These are phyloP conservation scores for Sarcodon sp. DNA, from an alignment of 768 basidiomycete species.

Conservation along the genomic window DNA sequence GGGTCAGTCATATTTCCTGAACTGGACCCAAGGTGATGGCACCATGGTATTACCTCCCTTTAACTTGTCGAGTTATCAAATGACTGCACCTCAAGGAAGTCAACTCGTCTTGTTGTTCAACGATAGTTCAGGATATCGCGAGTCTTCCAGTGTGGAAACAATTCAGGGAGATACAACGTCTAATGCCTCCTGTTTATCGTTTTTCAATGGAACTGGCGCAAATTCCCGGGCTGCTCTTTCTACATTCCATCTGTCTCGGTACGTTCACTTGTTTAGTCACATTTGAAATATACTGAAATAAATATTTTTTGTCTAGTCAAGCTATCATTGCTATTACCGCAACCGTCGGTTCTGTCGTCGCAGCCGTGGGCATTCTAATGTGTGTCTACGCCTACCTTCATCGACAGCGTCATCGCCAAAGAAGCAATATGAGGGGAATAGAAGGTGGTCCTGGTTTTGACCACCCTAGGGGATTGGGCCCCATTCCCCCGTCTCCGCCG, in stretches of 20 bases:
- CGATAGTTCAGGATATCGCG: slow-evolving; percentile 22
- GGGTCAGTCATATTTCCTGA: slow-evolving; percentile 13
- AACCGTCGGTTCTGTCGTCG: background rate
- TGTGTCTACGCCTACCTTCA: background rate
- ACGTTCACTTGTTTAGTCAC: too few relatives aligned
- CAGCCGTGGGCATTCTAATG: background rate
- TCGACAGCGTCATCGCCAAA: background rate
- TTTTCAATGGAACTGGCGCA: too few relatives aligned
- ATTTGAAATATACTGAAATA: too few relatives aligned
- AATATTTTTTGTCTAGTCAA: slow-evolving; percentile 7
- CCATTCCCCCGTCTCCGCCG: too few relatives aligned
- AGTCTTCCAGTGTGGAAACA: slow-evolving; percentile 30
- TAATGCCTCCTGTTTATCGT: slow-evolving; percentile 14
- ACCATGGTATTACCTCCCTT: slow-evolving; percentile 9
- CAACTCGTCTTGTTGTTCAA: slow-evolving; percentile 31
- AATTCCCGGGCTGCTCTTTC: too few relatives aligned
- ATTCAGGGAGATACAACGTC: slow-evolving; percentile 18
- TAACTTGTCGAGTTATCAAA: slow-evolving; percentile 18
- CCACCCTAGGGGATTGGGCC: background rate
- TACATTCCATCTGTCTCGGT: too few relatives aligned
- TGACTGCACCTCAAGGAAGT: slow-evolving; percentile 23
- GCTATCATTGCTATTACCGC: background rate
- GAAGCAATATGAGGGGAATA: background rate
- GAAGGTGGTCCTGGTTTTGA: background rate
- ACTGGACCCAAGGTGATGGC: slow-evolving; percentile 18